Evolutionary conservation across 495 filamentous ascomycete genomes (phyloP), one percentile per base, ranked within the genome.

Genomic region (Bryoglossum gracile): DNA sequence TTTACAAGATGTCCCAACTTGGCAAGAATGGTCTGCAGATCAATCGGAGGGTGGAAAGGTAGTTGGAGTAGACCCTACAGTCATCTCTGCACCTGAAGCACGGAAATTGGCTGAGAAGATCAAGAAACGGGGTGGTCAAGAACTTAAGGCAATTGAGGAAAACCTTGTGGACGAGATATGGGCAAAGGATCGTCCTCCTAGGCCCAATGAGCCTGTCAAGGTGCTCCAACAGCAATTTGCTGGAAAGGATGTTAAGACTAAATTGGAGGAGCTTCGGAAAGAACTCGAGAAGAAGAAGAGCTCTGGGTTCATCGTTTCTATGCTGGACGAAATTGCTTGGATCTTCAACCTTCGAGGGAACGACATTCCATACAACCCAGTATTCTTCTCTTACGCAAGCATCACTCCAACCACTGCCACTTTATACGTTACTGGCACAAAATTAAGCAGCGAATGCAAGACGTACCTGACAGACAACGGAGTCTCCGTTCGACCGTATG

Each of bases 261-360:
- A 99, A 68, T 73, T 99, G 2, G 75, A 78, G 22, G 86, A 94
- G 18, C 74, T 99, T 28, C 80, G 90, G 22, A 91, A 95, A 62
- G 90, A 95, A 53, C 71, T 99, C 16, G 86, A 89, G 51, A 92
- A 87, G 70, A 94, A 87, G 69, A 94, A 94, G 63, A 82, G 81
- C 18, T 76, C 82, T 19, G 91, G 87, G 3, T 87, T 97, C 48
- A 76, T 99, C 52, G 76, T 99, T 34, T 95, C 87, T 13, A 90
- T 95, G 86, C 77, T 99, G 23, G 94, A 99, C 59, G 94, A 99
- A 61, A 84, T 97, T 59, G 94, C 94, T 24, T 99, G 94, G 94
- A 72, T 99, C 32, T 97, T 91, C 66, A 99, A 99, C 67, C 68
- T 99, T 35, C 81, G 94, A 63, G 94, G 94, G 62, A 94, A 73